A percentile compares a stretch with the other conserved stretches of the same genome.
Conservation (phyloP, 352 stramenopile genomes). For the Elongisporangium undulatum region DNA sequence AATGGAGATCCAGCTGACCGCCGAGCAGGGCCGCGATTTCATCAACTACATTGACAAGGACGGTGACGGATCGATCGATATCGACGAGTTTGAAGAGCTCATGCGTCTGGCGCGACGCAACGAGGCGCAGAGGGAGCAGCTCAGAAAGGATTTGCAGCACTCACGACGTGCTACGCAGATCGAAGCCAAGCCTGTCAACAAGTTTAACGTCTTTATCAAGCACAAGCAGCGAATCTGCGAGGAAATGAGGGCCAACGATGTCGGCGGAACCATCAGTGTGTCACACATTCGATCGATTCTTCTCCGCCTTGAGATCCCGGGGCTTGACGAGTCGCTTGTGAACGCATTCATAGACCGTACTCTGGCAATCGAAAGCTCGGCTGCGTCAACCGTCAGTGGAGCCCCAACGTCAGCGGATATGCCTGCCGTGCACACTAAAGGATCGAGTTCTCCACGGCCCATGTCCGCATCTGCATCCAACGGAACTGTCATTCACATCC, state of each 20-base stretch:
- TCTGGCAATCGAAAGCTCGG: slow-evolving; percentile 10
- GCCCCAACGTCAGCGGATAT: background rate
- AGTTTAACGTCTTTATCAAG: slow-evolving; percentile 40
- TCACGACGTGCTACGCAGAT: slow-evolving; percentile 16
- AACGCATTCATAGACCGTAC: slow-evolving; percentile 38
- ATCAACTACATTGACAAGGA: slow-evolving; percentile 82
- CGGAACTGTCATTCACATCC: slow-evolving; percentile 24
- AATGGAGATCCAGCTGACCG: slow-evolving; percentile 78
- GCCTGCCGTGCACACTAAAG: background rate
- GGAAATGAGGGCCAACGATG: slow-evolving; percentile 43
- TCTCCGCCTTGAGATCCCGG: slow-evolving; percentile 37
- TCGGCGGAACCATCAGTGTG: slow-evolving; percentile 29
- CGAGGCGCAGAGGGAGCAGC: slow-evolving; percentile 67
- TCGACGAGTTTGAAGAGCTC: slow-evolving; percentile 84
- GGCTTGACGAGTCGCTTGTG: slow-evolving; percentile 41
- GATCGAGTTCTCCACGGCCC: background rate
- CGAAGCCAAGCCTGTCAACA: slow-evolving; percentile 31
- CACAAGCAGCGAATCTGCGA: slow-evolving; percentile 61
- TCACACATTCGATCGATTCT: slow-evolving; percentile 46
- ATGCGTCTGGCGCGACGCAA: slow-evolving; percentile 65
- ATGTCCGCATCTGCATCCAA: background rate
- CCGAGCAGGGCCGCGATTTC: slow-evolving; percentile 60
- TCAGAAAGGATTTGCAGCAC: slow-evolving; percentile 60
- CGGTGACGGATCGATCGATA: slow-evolving; percentile 77
- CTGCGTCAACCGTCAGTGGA: background rate